Conservation (phyloP, 306 rosid species). For the Rosa chinensis region DNA sequence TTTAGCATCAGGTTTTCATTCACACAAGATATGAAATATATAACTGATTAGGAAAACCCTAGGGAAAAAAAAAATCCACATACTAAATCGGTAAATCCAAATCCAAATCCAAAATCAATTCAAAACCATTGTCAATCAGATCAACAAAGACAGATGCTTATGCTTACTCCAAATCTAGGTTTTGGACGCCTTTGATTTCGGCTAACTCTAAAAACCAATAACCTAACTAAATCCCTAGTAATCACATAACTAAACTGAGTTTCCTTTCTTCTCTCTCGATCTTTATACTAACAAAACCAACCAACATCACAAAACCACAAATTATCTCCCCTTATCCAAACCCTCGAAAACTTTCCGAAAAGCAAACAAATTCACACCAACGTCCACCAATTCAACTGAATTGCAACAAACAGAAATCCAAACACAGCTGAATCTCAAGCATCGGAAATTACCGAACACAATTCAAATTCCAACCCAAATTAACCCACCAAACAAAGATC, state of each 20-base stretch:
- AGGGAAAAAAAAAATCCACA: neutral
- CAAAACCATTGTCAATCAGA: neutral
- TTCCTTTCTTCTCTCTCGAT: neutral
- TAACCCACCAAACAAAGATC: conserved; percentile 10
- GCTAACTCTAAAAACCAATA: neutral
- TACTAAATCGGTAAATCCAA: neutral
- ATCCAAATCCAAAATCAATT: neutral
- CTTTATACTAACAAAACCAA: conserved; percentile 5
- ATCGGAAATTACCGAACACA: conserved; percentile 20
- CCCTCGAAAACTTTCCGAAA: conserved; percentile 16
- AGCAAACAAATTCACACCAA: conserved; percentile 20
- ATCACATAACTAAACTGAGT: conserved; percentile 20
- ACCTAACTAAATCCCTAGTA: conserved; percentile 23
- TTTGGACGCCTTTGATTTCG: neutral
- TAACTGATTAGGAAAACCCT: conserved; percentile 8
- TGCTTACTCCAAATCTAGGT: neutral
- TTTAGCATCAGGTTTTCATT: neutral
- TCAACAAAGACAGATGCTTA: neutral
- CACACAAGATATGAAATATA: conserved; percentile 4
- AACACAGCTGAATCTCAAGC: neutral
- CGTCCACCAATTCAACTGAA: conserved; percentile 29
- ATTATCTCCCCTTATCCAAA: conserved; percentile 29
- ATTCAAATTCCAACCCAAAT: conserved; percentile 4
- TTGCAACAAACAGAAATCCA: neutral
- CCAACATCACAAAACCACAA: conserved; percentile 21